phyloP scores from a whole-genome alignment of 169 alveolate species.

The Plasmodium billcollinsi region DNA sequence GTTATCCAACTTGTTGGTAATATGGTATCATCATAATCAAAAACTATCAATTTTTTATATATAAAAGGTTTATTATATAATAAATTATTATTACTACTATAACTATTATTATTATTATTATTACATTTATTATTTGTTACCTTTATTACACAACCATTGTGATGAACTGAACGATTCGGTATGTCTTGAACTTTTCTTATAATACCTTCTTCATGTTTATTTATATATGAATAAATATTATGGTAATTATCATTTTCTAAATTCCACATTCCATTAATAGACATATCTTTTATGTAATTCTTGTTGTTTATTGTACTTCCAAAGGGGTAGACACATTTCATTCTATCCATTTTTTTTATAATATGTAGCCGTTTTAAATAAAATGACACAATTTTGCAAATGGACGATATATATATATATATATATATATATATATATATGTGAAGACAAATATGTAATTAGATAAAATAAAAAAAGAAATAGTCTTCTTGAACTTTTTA shows the following conservation, averaged over 20 bases:
- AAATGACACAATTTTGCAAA: not conserved
- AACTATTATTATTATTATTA: not conserved
- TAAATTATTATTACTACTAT: not conserved
- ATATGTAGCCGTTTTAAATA: not conserved
- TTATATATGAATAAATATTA: not conserved
- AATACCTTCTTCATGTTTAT: conserved; percentile 4
- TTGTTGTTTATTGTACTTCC: conserved; percentile 14
- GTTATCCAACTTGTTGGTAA: conserved; percentile 89
- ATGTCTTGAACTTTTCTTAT: conserved; percentile 1
- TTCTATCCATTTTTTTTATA: conserved; percentile 38
- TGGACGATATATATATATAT: not conserved
- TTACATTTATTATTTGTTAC: conserved; percentile 9
- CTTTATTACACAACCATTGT: no score
- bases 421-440: not conserved
- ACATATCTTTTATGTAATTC: not conserved
- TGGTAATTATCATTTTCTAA: conserved; percentile 16
- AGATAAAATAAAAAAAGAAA: not conserved
- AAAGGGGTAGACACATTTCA: conserved; percentile 3
- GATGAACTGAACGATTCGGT: not conserved
- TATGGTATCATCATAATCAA: conserved; percentile 91
- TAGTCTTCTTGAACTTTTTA: no score
- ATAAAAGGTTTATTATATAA: conserved; percentile 31
- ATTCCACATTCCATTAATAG: conserved; percentile 9
- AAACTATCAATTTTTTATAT: conserved; percentile 83
- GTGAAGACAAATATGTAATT: not conserved